Base-by-base conservation (phyloP, 2,329 filamentous ascomycete genomes). In the Colletotrichum caudatum region DNA sequence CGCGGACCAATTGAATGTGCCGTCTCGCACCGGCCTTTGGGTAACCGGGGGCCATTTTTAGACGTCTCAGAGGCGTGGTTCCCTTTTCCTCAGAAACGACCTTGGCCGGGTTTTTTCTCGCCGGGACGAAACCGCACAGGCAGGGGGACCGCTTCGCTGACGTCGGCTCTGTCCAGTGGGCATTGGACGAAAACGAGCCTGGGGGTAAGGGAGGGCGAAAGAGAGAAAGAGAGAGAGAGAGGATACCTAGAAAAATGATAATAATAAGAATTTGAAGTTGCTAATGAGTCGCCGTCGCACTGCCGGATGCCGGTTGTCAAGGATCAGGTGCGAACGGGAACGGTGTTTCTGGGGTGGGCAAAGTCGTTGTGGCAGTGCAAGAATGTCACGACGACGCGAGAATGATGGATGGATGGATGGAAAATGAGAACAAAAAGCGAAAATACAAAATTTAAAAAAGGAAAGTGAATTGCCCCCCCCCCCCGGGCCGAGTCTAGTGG, bases 11-110 rank as follows among this genome's bases (percentile, higher is more conserved):
- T 61, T 29, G 39, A 61, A 5, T 44, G 35, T 33, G 23, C n/a
- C 54, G 62, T 54, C 35, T 53, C 33, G 35, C 60, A 33, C 20
- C 20, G 7, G 59, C 59, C 44, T n/a, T 62, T 33, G 20, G 29
- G 48, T 48, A n/a, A 39, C 61, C 33, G 5, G 35, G 35, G 35
- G 68, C 51, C 69, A 71, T 58, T 68, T 68, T 68, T 59, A 68
- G 69, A 71, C 64, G 69, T 68, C 69, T 68, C 69, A 63, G 69
- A 53, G 51, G 58, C 69, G 69, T 63, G 35, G 51, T 58, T 68
- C 58, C 51, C 56, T 56, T 60, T 23, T 37, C n/a, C 44, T 33
- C 14, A 33, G 35, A 64, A 68, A 63, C 51, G 33, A 64, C 54
- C 53, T 39, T 37, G 48, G 57, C 57, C 50, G 11, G 37, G 62